Evolutionary conservation across 2,329 filamentous ascomycete genomes (phyloP).

Genomic region (Aureobasidium melanogenum): DNA sequence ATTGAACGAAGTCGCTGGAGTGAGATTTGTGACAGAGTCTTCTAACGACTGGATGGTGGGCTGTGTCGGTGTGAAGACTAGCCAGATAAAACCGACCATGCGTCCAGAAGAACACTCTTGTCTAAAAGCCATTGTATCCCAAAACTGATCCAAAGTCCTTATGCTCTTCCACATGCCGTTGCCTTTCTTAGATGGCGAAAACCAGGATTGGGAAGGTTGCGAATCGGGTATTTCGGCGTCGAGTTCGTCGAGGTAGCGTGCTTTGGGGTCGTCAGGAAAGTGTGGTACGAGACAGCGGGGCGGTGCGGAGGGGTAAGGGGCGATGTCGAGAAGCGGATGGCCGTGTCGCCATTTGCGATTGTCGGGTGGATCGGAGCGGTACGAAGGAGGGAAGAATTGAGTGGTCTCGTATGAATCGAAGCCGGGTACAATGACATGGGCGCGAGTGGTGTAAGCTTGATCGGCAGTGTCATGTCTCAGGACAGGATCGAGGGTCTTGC

Average conservation of each 20-base stretch:
- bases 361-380: constrained; percentile 29
- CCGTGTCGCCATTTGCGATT: constrained; percentile 47
- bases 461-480: constrained; percentile 31
- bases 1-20: background rate
- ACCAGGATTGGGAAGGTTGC: constrained; percentile 25
- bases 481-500: constrained; percentile 71
- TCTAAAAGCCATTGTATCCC: constrained; percentile 96
- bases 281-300: constrained; percentile 78
- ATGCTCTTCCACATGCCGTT: constrained; percentile 75
- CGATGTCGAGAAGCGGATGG: constrained; percentile 65
- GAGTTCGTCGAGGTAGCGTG: constrained; percentile 77
- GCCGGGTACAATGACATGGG: constrained; percentile 80
- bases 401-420: constrained; percentile 72
- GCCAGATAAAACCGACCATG: constrained; percentile 89
- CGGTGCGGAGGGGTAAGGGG: constrained; percentile 53
- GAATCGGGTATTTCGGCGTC: constrained; percentile 65
- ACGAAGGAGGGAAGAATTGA: constrained; percentile 61
- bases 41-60: background rate
- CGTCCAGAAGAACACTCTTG: constrained; percentile 92
- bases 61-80: constrained; percentile 59
- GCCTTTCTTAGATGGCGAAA: constrained; percentile 33
- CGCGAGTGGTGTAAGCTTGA: constrained; percentile 39
- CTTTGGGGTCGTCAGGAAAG: constrained; percentile 93
- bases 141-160: constrained; percentile 79
- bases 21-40: background rate